Conservation (phyloP, 768 basidiomycete species). For the Suillus variegatus region DNA sequence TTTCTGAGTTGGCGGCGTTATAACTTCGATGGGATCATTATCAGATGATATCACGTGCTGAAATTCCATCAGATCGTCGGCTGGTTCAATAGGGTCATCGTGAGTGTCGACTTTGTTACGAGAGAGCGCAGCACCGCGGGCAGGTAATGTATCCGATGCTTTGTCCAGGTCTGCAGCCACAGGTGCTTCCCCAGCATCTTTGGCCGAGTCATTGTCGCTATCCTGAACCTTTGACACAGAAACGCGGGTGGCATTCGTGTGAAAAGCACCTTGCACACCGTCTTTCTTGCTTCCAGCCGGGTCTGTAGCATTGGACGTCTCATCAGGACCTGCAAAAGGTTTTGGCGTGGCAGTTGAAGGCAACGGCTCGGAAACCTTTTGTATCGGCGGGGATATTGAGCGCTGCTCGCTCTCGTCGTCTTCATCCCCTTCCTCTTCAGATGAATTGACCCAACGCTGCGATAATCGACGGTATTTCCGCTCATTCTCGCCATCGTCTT, state of each 20-base stretch:
- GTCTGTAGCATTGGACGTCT: neutral
- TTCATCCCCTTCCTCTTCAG: constrained; percentile 31
- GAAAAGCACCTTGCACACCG: neutral
- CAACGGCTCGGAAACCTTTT: neutral
- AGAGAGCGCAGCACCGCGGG: neutral
- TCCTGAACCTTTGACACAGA: neutral
- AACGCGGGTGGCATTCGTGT: neutral
- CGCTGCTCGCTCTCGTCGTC: constrained; percentile 19
- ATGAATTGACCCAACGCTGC: constrained; percentile 33
- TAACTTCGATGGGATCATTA: constrained; percentile 34
- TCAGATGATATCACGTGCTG: constrained; percentile 12
- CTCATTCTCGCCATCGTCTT: constrained; percentile 37
- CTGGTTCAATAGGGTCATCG: constrained; percentile 47
- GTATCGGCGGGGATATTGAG: neutral
- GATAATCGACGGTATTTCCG: constrained; percentile 33
- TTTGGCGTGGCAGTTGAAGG: neutral
- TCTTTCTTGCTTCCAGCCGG: neutral
- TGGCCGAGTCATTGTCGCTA: neutral
- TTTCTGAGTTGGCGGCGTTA: constrained; percentile 9
- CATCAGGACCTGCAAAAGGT: too few species aligned
- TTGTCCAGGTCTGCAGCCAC: neutral
- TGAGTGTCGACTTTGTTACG: neutral
- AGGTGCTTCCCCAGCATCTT: neutral
- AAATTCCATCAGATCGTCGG: constrained; percentile 35
- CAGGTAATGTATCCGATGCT: neutral